Evolutionary conservation across 2,329 filamentous ascomycete genomes (phyloP).

Genomic region (Sporothrix protearum): DNA sequence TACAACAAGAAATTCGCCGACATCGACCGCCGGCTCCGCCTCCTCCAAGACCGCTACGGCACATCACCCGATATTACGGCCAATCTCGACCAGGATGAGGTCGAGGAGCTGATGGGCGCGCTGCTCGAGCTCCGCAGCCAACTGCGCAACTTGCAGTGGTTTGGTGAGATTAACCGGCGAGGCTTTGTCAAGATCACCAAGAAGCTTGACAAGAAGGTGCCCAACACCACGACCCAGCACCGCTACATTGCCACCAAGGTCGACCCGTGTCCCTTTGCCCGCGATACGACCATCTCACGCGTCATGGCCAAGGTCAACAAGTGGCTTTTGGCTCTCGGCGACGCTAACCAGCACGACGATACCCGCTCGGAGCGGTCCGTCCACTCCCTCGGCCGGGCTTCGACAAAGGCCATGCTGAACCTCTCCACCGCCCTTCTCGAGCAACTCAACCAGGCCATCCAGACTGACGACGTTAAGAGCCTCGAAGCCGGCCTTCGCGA

Average conservation of each 20-base stretch:
- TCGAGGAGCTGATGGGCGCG: constrained; percentile 85
- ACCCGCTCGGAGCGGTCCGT: constrained; percentile 69
- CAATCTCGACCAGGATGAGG: constrained; percentile 79
- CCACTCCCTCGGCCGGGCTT: constrained; percentile 71
- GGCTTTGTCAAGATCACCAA: constrained; percentile 99
- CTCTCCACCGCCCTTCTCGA: constrained; percentile 67
- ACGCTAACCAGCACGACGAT: constrained; percentile 74
- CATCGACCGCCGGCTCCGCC: constrained; percentile 74
- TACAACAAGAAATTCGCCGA: constrained; percentile 95
- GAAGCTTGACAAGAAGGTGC: constrained; percentile 94
- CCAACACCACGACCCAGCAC: constrained; percentile 70
- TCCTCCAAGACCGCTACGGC: constrained; percentile 86
- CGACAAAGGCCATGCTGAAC: constrained; percentile 70
- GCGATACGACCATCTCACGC: constrained; percentile 54
- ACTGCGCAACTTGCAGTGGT: constrained; percentile 91
- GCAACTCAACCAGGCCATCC: constrained; percentile 66
- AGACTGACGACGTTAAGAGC: constrained; percentile 59
- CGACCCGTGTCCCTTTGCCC: constrained; percentile 81
- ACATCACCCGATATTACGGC: constrained; percentile 64
- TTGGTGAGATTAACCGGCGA: constrained; percentile 90
- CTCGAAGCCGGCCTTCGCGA: constrained; percentile 58
- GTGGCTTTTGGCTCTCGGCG: constrained; percentile 80
- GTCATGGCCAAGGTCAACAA: constrained; percentile 70
- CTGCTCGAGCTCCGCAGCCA: constrained; percentile 84
- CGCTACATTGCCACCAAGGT: constrained; percentile 89